These are phyloP conservation scores for Stemphylium beticola DNA, from an alignment of 2,329 filamentous ascomycete species.

Conservation along the genomic window DNA sequence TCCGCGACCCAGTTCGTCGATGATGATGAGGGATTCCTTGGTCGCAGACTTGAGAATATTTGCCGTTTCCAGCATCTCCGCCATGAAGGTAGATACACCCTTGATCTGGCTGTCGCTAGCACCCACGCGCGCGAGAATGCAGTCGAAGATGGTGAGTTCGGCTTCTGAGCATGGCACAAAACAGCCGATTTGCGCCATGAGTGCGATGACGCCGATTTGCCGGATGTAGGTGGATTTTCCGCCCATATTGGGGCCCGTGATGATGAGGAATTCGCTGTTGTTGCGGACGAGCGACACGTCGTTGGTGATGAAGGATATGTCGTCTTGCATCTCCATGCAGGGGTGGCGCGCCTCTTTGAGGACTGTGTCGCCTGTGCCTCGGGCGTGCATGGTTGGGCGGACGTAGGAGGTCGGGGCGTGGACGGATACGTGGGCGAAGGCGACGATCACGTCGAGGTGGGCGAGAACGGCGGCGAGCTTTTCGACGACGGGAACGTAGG, in stretches of 20 bases:
- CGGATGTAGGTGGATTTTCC: conserved; percentile 98
- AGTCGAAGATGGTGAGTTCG: conserved; percentile 94
- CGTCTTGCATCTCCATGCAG: conserved; percentile 98
- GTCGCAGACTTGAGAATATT: conserved; percentile 98
- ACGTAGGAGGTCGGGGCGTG: conserved; percentile 93
- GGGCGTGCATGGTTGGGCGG: conserved; percentile 85
- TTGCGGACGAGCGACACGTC: conserved; percentile 82
- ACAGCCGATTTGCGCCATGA: conserved; percentile 96
- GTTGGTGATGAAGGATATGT: conserved; percentile 98
- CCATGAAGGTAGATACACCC: conserved; percentile 98
- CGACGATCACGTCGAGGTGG: conserved; percentile 93
- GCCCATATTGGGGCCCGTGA: conserved; percentile 98
- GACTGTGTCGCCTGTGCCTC: conserved; percentile 85
- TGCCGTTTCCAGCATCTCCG: conserved; percentile 98
- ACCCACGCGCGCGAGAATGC: conserved; percentile 92
- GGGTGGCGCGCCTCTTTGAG: conserved; percentile 95
- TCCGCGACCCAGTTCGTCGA: conserved; percentile 94
- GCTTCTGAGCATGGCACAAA: conserved; percentile 93
- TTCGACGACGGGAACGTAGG: conserved; percentile 92
- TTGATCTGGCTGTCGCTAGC: conserved; percentile 97
- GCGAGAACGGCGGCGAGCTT: conserved; percentile 85
- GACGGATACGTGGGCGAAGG: conserved; percentile 89
- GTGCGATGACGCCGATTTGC: conserved; percentile 92
- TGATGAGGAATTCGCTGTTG: conserved; percentile 89
- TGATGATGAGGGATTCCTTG: conserved; percentile 94